Conservation (phyloP, 768 basidiomycete genomes). For the Sarcodon aspratus region DNA sequence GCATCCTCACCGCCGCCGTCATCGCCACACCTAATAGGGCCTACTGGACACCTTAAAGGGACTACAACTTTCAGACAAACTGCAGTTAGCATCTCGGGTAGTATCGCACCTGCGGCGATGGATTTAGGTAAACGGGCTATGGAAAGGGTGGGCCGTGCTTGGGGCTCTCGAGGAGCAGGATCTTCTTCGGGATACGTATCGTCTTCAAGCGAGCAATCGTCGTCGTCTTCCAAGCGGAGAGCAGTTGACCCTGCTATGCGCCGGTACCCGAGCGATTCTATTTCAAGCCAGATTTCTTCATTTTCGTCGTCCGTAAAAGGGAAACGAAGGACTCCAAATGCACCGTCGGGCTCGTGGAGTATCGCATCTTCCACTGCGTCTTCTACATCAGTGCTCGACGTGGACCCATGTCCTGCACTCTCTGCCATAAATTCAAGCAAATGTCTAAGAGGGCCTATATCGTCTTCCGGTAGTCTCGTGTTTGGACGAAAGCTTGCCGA, state of each 20-base stretch:
- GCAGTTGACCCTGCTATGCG: slow-evolving; percentile 24
- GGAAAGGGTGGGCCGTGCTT: slow-evolving; percentile 54
- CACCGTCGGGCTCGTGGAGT: slow-evolving; percentile 48
- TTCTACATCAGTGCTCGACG: slow-evolving; percentile 38
- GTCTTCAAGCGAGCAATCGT: neutral
- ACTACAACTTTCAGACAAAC: slow-evolving; percentile 38
- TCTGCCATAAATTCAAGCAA: slow-evolving; percentile 38
- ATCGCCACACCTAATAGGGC: neutral
- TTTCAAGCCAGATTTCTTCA: slow-evolving; percentile 8
- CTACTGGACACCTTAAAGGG: slow-evolving; percentile 5
- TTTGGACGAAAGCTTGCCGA: slow-evolving; percentile 51
- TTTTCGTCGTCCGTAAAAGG: slow-evolving; percentile 10
- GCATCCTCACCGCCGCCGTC: slow-evolving; percentile 4
- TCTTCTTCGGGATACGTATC: slow-evolving; percentile 1
- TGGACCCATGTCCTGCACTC: slow-evolving; percentile 18
- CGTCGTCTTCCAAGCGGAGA: slow-evolving; percentile 9
- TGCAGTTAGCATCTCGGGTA: slow-evolving; percentile 62
- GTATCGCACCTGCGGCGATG: slow-evolving; percentile 55
- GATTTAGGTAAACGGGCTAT: slow-evolving; percentile 51
- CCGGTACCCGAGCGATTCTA: slow-evolving; percentile 28
- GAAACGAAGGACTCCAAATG: slow-evolving; percentile 45
- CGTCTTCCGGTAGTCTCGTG: slow-evolving; percentile 36
- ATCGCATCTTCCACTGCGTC: slow-evolving; percentile 35
- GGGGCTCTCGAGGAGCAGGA: slow-evolving; percentile 23
- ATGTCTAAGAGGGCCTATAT: slow-evolving; percentile 40